These are phyloP conservation scores for Coemansia sp. DNA, from an alignment of 192 early-diverging fungal species.

Conservation along the genomic window DNA sequence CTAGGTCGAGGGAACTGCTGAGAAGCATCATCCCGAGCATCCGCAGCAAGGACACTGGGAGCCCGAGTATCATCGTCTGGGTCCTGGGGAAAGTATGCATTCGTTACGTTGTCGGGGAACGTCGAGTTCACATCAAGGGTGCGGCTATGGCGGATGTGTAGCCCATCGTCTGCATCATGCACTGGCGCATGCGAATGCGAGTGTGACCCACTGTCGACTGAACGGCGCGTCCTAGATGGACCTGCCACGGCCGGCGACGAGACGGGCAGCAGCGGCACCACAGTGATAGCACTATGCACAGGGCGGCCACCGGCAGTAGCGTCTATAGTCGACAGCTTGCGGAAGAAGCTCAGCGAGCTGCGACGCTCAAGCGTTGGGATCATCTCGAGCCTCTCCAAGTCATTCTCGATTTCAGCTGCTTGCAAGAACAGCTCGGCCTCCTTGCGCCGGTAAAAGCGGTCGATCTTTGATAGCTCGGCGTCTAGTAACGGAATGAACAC, in stretches of 20 bases:
- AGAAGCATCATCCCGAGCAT: background rate
- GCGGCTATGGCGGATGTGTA: background rate
- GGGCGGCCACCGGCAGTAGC: slow-evolving; percentile 3
- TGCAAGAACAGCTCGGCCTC: slow-evolving; percentile 73
- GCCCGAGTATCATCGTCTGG: slow-evolving; percentile 26
- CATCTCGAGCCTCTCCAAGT: slow-evolving; percentile 14
- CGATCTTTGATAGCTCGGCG: slow-evolving; percentile 80
- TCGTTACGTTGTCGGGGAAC: slow-evolving; percentile 38
- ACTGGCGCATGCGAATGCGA: background rate
- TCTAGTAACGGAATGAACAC: slow-evolving; percentile 75
- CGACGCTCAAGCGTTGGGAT: slow-evolving; percentile 24
- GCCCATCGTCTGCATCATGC: background rate
- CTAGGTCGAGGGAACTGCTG: slow-evolving; percentile 8
- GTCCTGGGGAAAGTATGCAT: slow-evolving; percentile 44
- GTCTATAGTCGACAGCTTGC: slow-evolving; percentile 29
- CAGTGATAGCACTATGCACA: slow-evolving; percentile 15
- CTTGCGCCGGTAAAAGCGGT: slow-evolving; percentile 77
- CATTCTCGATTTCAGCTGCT: slow-evolving; percentile 59
- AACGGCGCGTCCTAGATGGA: background rate
- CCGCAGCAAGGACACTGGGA: slow-evolving; percentile 14
- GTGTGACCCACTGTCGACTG: background rate
- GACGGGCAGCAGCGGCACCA: background rate
- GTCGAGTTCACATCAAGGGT: slow-evolving; percentile 24
- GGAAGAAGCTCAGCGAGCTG: slow-evolving; percentile 34
- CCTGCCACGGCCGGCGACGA: background rate